Base-by-base conservation (phyloP, 345 rosid species). In the Pistacia integerrima region DNA sequence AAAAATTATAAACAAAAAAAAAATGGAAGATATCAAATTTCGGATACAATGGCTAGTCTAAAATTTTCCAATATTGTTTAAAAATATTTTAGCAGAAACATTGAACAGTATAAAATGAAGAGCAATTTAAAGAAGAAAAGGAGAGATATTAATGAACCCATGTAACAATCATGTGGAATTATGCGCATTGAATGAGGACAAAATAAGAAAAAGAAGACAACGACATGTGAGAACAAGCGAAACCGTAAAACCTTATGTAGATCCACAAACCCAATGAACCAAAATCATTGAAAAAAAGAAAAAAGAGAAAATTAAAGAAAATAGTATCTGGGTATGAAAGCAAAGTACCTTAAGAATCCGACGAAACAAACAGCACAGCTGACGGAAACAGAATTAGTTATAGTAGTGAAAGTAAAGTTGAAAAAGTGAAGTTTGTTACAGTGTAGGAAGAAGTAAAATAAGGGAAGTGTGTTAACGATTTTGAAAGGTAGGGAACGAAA, bases 291-390 rank as follows among this genome's bases (percentile, higher is more conserved):
- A 20, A 56, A 70, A 14, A 16, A 38, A 56, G 0, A 57, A 56
- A 35, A 55, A 35, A 36, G 25, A n/a, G 11, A 14, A n/a, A 71
- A 1, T 3, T 18, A 57, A 11, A 25, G 52, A 71, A 36, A 38
- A 58, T 22, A 72, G 44, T 17, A 72, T 20, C 38, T 25, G 67
- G 67, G 67, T 60, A 59, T 72, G 22, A 44, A n/a, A 20, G 62
- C 20, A 22, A 58, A 22, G 30, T 20, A 58, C 62, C 62, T 58
- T 6, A 57, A 58, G 62, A 58, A 12, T 58, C 30, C 11, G 0
- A 18, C 28, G 22, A 57, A 17, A 57, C 61, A 57, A 5, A 41
- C 46, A 41, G 46, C 46, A 41, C 46, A 41, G 46, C 46, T 1
- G 46, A 41, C 46, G 6, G 46, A 41, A 41, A 41, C 46, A 41